A percentile compares a stretch with the other conserved stretches of the same genome.
Evolutionary conservation across 106 monocot genomes (phyloP).

Genomic region (Apostasia ramifera): DNA sequence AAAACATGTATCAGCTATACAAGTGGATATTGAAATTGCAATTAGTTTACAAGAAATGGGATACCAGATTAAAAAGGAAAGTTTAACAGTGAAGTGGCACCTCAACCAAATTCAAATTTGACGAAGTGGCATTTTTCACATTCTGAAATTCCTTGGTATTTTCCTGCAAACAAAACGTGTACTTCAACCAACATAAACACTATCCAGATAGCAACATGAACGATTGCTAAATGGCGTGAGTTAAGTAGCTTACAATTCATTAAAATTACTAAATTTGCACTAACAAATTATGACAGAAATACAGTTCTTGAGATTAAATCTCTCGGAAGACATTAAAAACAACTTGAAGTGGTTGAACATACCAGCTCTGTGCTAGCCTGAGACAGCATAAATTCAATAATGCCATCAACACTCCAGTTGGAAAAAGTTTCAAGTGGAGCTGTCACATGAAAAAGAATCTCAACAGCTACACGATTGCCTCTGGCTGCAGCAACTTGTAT

Average conservation of each 20-base stretch:
- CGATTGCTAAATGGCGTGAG: background rate
- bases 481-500: slow-evolving; percentile 81
- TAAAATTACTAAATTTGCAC: background rate
- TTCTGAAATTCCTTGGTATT: slow-evolving; percentile 15
- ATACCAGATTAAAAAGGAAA: background rate
- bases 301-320: background rate
- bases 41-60: no score
- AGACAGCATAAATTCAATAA: slow-evolving; percentile 57
- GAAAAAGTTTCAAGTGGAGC: slow-evolving; percentile 45
- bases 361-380: slow-evolving; percentile 44
- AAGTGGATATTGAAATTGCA: no score
- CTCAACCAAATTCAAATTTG: slow-evolving; percentile 41
- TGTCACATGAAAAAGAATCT: slow-evolving; percentile 71
- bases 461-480: slow-evolving; percentile 61
- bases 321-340: background rate
- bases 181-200: background rate
- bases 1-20: no score
- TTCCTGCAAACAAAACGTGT: slow-evolving; percentile 29
- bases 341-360: background rate
- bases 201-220: background rate
- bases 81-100: slow-evolving; percentile 16
- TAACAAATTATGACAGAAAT: background rate
- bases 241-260: background rate
- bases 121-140: slow-evolving; percentile 11
- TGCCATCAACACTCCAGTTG: slow-evolving; percentile 68